Percentiles rank a stretch among this genome's conserved stretches.
Conservation (phyloP, 1,284 basidiomycete species). For the Kwoniella shivajii region DNA sequence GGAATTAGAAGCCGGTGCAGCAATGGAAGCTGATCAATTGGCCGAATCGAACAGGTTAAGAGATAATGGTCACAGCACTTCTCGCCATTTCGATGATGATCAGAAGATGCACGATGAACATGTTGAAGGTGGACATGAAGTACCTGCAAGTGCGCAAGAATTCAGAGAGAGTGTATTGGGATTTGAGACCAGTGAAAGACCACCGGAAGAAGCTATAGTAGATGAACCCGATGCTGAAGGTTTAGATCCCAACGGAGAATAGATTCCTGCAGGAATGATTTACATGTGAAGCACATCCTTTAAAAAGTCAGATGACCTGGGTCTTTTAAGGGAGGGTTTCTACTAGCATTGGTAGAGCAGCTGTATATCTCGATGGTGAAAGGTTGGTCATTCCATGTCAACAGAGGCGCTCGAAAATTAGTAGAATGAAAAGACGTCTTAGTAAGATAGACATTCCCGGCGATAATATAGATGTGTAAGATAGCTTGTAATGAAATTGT, state of each 20-base stretch:
- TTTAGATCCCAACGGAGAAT: constrained; percentile 8
- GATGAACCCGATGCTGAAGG: constrained; percentile 23
- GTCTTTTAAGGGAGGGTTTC: too few relatives aligned
- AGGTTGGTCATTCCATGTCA: too few relatives aligned
- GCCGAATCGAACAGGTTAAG: constrained; percentile 8
- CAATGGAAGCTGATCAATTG: constrained; percentile 36
- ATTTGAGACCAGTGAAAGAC: constrained; percentile 19
- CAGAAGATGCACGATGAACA: constrained; percentile 1
- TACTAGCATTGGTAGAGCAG: too few relatives aligned
- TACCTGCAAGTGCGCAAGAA: background rate
- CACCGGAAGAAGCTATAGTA: constrained; percentile 26
- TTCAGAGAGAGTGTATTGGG: constrained; percentile 18
- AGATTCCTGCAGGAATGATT: too few relatives aligned
- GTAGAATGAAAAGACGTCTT: too few relatives aligned
- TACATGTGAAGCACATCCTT: too few relatives aligned
- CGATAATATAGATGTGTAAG: too few relatives aligned
- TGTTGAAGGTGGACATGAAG: background rate
- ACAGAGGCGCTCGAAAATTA: too few relatives aligned
- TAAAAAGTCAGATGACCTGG: too few relatives aligned
- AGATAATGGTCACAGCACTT: background rate
- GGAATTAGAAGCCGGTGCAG: constrained; percentile 44
- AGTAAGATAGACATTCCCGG: too few relatives aligned
- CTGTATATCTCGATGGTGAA: too few relatives aligned
- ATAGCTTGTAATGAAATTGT: too few relatives aligned
- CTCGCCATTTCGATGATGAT: background rate